Conservation (phyloP, 2,329 filamentous ascomycete genomes). For the Samsoniella hepiali region DNA sequence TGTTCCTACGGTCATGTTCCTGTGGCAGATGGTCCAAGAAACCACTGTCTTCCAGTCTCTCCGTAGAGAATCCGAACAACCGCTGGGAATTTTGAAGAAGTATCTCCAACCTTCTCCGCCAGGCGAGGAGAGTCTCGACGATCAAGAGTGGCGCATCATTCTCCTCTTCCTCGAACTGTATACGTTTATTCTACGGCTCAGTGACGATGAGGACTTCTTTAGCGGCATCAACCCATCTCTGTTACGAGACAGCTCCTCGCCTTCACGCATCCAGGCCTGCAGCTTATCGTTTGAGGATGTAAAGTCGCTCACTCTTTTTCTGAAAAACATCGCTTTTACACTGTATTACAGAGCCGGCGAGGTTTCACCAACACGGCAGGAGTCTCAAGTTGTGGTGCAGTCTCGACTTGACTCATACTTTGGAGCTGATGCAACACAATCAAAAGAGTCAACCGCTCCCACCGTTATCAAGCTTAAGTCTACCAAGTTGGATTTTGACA, state of each 20-base stretch:
- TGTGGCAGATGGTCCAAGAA: conserved; percentile 65
- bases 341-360: conserved; percentile 81
- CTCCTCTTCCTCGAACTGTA: conserved; percentile 92
- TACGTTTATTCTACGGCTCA: conserved; percentile 85
- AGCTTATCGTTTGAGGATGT: conserved; percentile 70
- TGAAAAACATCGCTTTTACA: conserved; percentile 88
- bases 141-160: conserved; percentile 78
- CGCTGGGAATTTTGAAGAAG: conserved; percentile 30
- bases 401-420: conserved; percentile 32
- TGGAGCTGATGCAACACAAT: conserved; percentile 19
- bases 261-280: conserved; percentile 55
- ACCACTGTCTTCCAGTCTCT: conserved; percentile 40
- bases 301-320: conserved; percentile 70
- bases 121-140: conserved; percentile 26
- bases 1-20: conserved; percentile 59
- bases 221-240: conserved; percentile 47
- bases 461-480: conserved; percentile 19
- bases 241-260: conserved; percentile 38
- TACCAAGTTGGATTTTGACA: conserved; percentile 62
- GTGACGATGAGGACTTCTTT: conserved; percentile 96
- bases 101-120: conserved; percentile 30
- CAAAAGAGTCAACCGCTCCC: conserved; percentile 6
- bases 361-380: conserved; percentile 34
- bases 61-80: conserved; percentile 28
- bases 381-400: conserved; percentile 23